Evolutionary conservation across 2,329 filamentous ascomycete genomes (phyloP), one percentile per base, ranked within the genome.

Genomic region (Penicillium oxalicum): DNA sequence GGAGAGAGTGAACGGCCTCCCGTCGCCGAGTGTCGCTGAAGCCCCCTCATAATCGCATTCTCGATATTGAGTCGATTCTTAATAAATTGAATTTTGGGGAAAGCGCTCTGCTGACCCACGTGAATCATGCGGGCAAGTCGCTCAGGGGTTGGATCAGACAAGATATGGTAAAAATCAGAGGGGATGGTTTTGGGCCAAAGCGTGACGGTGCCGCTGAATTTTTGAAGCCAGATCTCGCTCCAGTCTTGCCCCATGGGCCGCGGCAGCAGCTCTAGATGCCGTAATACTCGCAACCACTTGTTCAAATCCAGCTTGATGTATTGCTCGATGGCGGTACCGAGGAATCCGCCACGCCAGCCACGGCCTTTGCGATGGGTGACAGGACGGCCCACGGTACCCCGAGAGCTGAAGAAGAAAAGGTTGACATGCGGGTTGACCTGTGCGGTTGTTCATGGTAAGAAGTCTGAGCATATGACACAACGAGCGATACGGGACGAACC

Each of bases 401-500:
- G 82, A 0, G 91, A 95, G 28, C 87, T 93, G 76, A 97, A 98
- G 79, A 98, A 97, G 77, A 98, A 98, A 27, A 97, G 83, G 62
- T 95, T 97, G 69, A 98, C 91, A 67, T 98, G 93, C 1, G 93
- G 93, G 67, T 98, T 98, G 42, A 96, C 91, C 72, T 90, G 81
- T 4, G 29, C 34, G 12, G 8, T 9, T 5, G 33, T 58, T 37
- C 2, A 4, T 27, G n/a, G 43, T 77, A 79, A 59, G 44, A 36
- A 36, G 24, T 49, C 5, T 84, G 35, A 24, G 36, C 28, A 39
- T 11, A 35, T 5, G 11, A 35, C 13, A 33, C 13, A 12, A 26
- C 27, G 38, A 24, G 37, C 24, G 44, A 26, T 5, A 9, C 12
- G 8, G 8, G 33, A 46, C 59, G 58, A 52, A 70, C 69, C 62